phyloP scores from a whole-genome alignment of 345 rosid genomes.

The Clarkia xantiana region DNA sequence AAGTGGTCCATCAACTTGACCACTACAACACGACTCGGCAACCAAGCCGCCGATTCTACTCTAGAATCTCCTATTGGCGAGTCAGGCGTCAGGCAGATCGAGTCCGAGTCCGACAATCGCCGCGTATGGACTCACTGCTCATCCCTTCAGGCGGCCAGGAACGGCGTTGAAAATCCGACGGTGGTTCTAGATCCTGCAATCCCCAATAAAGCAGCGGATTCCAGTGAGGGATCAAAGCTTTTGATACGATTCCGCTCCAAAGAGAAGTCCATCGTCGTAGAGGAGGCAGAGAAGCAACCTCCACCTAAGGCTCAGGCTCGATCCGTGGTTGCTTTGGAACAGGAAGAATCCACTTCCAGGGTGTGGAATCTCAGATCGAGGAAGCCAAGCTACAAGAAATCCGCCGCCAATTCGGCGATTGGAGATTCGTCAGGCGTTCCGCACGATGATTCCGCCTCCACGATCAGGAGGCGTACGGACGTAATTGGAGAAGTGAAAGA shows the following conservation, averaged over 20 bases:
- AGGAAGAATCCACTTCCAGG: conserved; percentile 29
- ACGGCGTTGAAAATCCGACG: too few relatives aligned
- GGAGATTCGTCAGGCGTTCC: neutral
- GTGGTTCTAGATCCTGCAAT: too few relatives aligned
- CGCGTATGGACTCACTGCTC: too few relatives aligned
- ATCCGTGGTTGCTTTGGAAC: conserved; percentile 7
- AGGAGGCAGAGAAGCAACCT: conserved; percentile 5
- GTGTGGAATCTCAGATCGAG: conserved; percentile 85
- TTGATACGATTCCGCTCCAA: conserved; percentile 9
- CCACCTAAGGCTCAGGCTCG: conserved; percentile 5
- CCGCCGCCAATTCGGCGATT: neutral
- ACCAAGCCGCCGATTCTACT: conserved; percentile 4
- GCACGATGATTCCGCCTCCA: too few relatives aligned
- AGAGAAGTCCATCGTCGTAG: neutral
- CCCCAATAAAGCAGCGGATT: too few relatives aligned
- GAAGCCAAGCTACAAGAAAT: conserved; percentile 4
- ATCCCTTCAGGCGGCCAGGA: too few relatives aligned
- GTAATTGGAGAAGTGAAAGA: conserved; percentile 6
- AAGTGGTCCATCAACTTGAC: conserved; percentile 29
- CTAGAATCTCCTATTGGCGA: conserved; percentile 11
- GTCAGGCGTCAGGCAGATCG: neutral
- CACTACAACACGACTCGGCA: conserved; percentile 2
- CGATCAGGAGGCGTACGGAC: neutral
- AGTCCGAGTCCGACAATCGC: too few relatives aligned
- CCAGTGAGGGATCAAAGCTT: neutral